Percentiles rank a stretch among this genome's conserved stretches.
phyloP scores from a whole-genome alignment of 108 stramenopile species.

The Cylindrotheca closterium region DNA sequence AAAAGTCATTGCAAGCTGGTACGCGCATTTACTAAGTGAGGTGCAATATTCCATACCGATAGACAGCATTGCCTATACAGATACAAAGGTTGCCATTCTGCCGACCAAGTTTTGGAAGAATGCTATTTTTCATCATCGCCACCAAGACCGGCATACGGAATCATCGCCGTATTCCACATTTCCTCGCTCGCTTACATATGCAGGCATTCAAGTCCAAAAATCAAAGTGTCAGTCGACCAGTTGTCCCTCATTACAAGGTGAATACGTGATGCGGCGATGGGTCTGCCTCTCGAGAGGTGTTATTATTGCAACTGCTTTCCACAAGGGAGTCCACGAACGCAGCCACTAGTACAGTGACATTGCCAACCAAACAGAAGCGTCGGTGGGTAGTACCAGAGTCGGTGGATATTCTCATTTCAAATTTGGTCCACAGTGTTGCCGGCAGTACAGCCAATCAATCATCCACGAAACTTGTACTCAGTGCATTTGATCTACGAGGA shows the following conservation, averaged over 20 bases:
- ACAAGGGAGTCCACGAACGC: background rate
- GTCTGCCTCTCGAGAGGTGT: conserved; percentile 11
- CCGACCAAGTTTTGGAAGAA: conserved; percentile 12
- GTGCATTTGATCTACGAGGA: too few relatives aligned
- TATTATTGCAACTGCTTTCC: conserved; percentile 9
- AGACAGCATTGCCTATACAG: conserved; percentile 19
- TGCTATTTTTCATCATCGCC: background rate
- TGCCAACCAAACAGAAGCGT: too few relatives aligned
- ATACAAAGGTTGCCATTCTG: background rate
- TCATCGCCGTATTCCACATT: background rate
- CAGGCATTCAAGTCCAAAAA: background rate
- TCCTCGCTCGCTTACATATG: background rate
- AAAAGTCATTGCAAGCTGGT: background rate
- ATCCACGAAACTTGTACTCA: too few relatives aligned
- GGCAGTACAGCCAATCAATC: too few relatives aligned
- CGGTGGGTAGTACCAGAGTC: too few relatives aligned
- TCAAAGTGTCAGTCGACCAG: background rate
- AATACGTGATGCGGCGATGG: conserved; percentile 14
- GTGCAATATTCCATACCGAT: too few relatives aligned
- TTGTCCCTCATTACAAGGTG: conserved; percentile 1
- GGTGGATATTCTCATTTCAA: too few relatives aligned
- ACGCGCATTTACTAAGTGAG: background rate
- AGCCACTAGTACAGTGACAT: background rate
- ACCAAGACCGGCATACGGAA: background rate
- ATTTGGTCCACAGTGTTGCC: too few relatives aligned